Base-by-base conservation (phyloP, 148 eudicot genomes). In the Camellia lanceoleosa region DNA sequence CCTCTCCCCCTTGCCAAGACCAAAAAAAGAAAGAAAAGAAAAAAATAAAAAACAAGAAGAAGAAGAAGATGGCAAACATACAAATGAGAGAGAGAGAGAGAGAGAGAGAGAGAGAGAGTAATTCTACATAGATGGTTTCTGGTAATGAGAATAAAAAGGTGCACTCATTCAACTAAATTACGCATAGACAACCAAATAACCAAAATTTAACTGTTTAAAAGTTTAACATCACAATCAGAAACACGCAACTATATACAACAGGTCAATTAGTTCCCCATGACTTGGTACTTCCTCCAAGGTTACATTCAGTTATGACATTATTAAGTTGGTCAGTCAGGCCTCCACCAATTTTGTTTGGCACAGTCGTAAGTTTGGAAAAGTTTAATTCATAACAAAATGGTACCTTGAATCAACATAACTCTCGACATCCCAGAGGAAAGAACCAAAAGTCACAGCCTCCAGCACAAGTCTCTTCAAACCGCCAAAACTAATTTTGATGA, bases 381-480 rank as follows among this genome's bases (percentile, higher is more conserved):
- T 80, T 83, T 85, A 96, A 59, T 87, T 89, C 51, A 87, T 71
- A 18, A 90, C 97, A 79, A 91, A 90, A 73, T 87, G 93, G 87
- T 91, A 91, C 91, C 98, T 91, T 5, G 98, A 82, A 70, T 96
- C 97, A 5, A 96, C 97, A 67, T 91, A 88, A 85, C 97, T 93
- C 92, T 96, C 98, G 3, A 94, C 97, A 64, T 96, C 99, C 99
- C 98, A 96, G 77, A 96, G 90, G 86, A 96, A 93, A 41, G 99
- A 90, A 23, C 99, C 99, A 82, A 96, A 96, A 30, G 99, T 94
- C 74, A 91, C 94, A 42, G 98, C 99, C 90, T 96, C 99, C 70
- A 93, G 74, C 56, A 96, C 92, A 81, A 96, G 94, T 70, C 93
- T 88, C 87, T 82, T 89, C 78, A 93, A 64, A 43, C 99, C 97